Evolutionary conservation across 1,284 basidiomycete species (phyloP).

Genomic region (Somion occarium): DNA sequence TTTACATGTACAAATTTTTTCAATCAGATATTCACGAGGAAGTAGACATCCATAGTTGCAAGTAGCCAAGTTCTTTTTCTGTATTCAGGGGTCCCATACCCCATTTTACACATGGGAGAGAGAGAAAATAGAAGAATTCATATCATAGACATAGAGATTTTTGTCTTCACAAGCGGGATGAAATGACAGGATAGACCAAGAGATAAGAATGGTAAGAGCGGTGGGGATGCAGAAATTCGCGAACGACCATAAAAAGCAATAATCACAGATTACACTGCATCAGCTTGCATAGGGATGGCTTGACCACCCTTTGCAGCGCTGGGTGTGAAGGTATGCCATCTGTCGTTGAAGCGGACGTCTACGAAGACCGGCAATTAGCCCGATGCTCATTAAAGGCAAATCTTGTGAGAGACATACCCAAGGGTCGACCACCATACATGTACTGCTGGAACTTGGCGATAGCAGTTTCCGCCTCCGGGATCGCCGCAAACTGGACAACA

Average conservation of each 20-base stretch:
- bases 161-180: too few relatives aligned
- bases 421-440: slow-evolving; percentile 84
- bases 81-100: slow-evolving; percentile 2
- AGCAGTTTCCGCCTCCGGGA: slow-evolving; percentile 88
- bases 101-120: not conserved
- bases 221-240: not conserved
- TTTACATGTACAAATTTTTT: not conserved
- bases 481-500: slow-evolving; percentile 91
- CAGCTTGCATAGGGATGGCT: slow-evolving; percentile 34
- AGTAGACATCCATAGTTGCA: not conserved
- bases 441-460: slow-evolving; percentile 92
- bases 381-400: not conserved
- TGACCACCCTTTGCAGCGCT: slow-evolving; percentile 82
- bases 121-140: not conserved
- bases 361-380: slow-evolving; percentile 9
- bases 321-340: slow-evolving; percentile 87
- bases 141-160: not conserved
- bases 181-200: too few relatives aligned
- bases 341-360: slow-evolving; percentile 91
- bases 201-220: too few relatives aligned
- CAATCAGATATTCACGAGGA: not conserved
- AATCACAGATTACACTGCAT: slow-evolving; percentile 15
- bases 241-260: not conserved
- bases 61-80: not conserved
- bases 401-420: slow-evolving; percentile 47